Conservation (phyloP, 805 yeast genomes). For the Hanseniaspora guilliermondii region DNA sequence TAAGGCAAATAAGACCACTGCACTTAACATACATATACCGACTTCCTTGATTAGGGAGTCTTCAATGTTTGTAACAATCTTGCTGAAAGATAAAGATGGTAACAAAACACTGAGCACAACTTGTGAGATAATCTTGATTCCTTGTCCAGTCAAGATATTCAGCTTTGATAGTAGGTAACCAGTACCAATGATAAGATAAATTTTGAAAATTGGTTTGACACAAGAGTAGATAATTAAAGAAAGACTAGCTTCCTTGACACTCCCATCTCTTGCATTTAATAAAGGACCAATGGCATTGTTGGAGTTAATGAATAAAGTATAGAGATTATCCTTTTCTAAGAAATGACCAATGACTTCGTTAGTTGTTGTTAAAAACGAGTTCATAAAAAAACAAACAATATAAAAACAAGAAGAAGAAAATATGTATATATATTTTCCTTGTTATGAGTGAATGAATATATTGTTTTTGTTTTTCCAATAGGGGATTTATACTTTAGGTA, state of each 20-base stretch:
- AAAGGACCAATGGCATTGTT: neutral
- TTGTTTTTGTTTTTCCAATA: too few relatives aligned
- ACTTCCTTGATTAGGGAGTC: conserved; percentile 55
- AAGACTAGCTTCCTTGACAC: neutral
- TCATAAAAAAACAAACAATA: too few relatives aligned
- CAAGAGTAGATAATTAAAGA: conserved; percentile 32
- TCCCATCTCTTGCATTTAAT: neutral
- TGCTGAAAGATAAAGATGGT: conserved; percentile 56
- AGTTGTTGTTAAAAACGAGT: neutral
- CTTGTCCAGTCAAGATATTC: conserved; percentile 50
- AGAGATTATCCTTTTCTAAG: neutral
- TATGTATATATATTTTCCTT: too few relatives aligned
- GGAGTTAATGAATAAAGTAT: neutral
- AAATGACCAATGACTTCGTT: neutral
- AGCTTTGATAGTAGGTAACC: conserved; percentile 49
- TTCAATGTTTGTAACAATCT: conserved; percentile 47
- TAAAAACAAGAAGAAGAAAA: too few relatives aligned
- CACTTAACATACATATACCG: conserved; percentile 48
- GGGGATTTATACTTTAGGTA: too few relatives aligned
- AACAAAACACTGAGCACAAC: conserved; percentile 47
- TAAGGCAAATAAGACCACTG: conserved; percentile 38
- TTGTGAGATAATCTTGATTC: conserved; percentile 52
- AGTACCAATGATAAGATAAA: conserved; percentile 56
- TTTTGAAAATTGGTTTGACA: conserved; percentile 65
- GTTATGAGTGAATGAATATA: too few relatives aligned